Evolutionary conservation across 2,329 filamentous ascomycete genomes (phyloP).

Genomic region (Fusarium agapanthi): DNA sequence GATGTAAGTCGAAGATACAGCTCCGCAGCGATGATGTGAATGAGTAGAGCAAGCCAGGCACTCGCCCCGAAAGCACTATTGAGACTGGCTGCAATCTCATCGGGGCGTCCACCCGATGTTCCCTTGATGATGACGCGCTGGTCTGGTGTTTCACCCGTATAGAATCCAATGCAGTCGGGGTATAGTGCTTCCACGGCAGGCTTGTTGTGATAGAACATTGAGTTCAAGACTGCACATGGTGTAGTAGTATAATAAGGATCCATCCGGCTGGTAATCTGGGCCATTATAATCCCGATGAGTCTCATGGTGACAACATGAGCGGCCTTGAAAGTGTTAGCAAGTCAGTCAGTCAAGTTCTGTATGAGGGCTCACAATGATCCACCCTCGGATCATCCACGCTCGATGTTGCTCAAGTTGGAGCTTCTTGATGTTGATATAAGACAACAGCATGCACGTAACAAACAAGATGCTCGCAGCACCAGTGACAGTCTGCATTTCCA

Average conservation of each 20-base stretch:
- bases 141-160: slow-evolving; percentile 34
- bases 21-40: slow-evolving; percentile 62
- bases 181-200: slow-evolving; percentile 48
- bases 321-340: slow-evolving; percentile 39
- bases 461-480: slow-evolving; percentile 57
- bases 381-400: slow-evolving; percentile 69
- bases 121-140: slow-evolving; percentile 41
- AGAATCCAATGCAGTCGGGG: slow-evolving; percentile 55
- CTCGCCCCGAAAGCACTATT: slow-evolving; percentile 60
- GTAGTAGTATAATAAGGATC: slow-evolving; percentile 41
- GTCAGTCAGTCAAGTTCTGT: fast-evolving
- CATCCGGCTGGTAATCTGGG: slow-evolving; percentile 48
- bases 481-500: slow-evolving; percentile 58
- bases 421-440: slow-evolving; percentile 65
- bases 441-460: slow-evolving; percentile 53
- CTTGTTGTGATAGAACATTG: slow-evolving; percentile 44
- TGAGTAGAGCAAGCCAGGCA: slow-evolving; percentile 59
- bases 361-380: slow-evolving; percentile 53
- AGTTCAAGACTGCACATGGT: slow-evolving; percentile 60
- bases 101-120: slow-evolving; percentile 43
- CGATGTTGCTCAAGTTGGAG: slow-evolving; percentile 71
- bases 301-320: slow-evolving; percentile 62
- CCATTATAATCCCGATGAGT: slow-evolving; percentile 55
- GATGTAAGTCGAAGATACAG: slow-evolving; percentile 62
- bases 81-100: slow-evolving; percentile 53